phyloP scores from a whole-genome alignment of 2,329 filamentous ascomycete species.

The Xylariaceae sp. region DNA sequence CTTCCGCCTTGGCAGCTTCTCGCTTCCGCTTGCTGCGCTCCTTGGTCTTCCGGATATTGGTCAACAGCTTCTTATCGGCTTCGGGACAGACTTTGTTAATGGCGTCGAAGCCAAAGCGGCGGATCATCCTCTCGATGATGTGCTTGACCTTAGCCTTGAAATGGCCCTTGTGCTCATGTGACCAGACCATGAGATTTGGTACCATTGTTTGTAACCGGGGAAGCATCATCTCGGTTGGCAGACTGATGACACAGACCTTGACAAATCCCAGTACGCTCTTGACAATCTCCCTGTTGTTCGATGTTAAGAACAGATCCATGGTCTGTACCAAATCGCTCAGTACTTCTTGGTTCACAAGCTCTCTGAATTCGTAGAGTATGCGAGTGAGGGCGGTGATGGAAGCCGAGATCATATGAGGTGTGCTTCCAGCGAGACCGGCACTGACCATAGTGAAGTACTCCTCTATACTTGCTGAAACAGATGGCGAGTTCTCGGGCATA shows the following conservation, averaged over 20 bases:
- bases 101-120: slow-evolving; percentile 77
- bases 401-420: slow-evolving; percentile 95
- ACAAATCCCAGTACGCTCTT: slow-evolving; percentile 92
- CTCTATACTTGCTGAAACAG: slow-evolving; percentile 75
- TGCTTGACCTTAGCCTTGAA: slow-evolving; percentile 98
- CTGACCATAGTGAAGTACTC: slow-evolving; percentile 99
- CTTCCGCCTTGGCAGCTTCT: slow-evolving; percentile 56
- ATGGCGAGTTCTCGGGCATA: slow-evolving; percentile 75
- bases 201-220: slow-evolving; percentile 72
- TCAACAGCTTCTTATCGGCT: slow-evolving; percentile 80
- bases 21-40: slow-evolving; percentile 89
- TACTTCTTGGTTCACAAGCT: slow-evolving; percentile 60
- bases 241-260: slow-evolving; percentile 86
- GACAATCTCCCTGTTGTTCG: slow-evolving; percentile 95
- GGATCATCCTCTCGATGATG: slow-evolving; percentile 89
- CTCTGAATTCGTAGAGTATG: slow-evolving; percentile 88
- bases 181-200: slow-evolving; percentile 91
- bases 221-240: slow-evolving; percentile 73
- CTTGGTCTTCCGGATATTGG: slow-evolving; percentile 92
- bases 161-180: slow-evolving; percentile 95
- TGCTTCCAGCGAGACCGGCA: slow-evolving; percentile 85
- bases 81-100: slow-evolving; percentile 80
- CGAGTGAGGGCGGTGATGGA: slow-evolving; percentile 92
- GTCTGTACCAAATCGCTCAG: slow-evolving; percentile 84
- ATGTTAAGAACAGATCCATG: slow-evolving; percentile 92